phyloP scores from a whole-genome alignment of 352 stramenopile genomes.

The Lagenidium giganteum region DNA sequence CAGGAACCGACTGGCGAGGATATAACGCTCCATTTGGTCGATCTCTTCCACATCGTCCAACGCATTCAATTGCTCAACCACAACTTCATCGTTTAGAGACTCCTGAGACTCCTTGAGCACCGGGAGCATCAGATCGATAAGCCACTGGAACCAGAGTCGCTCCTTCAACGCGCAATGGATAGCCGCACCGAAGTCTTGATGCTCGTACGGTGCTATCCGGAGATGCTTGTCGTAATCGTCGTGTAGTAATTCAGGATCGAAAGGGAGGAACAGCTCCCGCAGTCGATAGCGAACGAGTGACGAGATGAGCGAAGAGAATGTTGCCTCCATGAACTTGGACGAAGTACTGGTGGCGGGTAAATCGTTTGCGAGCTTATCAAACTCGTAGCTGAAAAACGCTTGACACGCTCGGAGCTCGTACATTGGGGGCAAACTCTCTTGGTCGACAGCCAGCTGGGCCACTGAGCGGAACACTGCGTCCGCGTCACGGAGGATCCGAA shows the following conservation, averaged over 20 bases:
- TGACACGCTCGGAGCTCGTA: constrained; percentile 6
- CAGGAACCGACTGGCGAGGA: constrained; percentile 47
- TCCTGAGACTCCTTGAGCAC: constrained; percentile 18
- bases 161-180: constrained; percentile 64
- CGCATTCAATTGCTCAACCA: constrained; percentile 8
- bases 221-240: constrained; percentile 16
- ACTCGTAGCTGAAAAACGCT: constrained; percentile 41
- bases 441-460: constrained; percentile 5
- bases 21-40: constrained; percentile 45
- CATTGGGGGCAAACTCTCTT: neutral
- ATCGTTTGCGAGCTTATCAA: constrained; percentile 30
- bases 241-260: constrained; percentile 23
- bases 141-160: constrained; percentile 28
- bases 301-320: constrained; percentile 46
- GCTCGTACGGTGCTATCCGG: constrained; percentile 41
- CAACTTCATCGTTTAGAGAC: neutral
- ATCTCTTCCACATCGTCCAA: constrained; percentile 30
- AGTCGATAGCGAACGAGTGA: constrained; percentile 59
- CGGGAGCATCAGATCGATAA: constrained; percentile 31
- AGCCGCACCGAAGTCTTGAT: constrained; percentile 76
- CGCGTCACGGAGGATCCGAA: constrained; percentile 5
- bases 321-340: constrained; percentile 32
- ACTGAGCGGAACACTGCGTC: constrained; percentile 8
- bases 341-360: neutral
- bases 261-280: constrained; percentile 58